A percentile compares a stretch with the other conserved stretches of the same genome.
phyloP scores from a whole-genome alignment of 805 yeast species.

The Candida taoyuanica region DNA sequence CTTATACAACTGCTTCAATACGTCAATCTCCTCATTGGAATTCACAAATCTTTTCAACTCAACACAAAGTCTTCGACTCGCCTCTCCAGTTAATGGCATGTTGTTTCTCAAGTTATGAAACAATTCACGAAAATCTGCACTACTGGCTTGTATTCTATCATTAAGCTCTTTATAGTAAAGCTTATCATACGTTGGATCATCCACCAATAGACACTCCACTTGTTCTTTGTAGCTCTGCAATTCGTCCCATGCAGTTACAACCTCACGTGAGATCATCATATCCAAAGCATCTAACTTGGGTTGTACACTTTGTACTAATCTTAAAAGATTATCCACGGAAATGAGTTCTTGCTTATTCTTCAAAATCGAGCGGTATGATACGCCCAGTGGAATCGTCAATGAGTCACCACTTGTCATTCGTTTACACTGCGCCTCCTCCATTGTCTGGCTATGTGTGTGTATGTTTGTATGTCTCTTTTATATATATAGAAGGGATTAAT shows the following conservation, averaged over 20 bases:
- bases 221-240: too few species aligned
- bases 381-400: conserved; percentile 3
- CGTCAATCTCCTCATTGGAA: conserved; percentile 3
- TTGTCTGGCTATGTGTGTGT: too few species aligned
- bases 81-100: background rate
- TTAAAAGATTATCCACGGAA: conserved; percentile 2
- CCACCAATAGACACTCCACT: too few species aligned
- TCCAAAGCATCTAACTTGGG: conserved; percentile 4
- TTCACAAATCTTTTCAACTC: conserved; percentile 1
- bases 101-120: background rate
- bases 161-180: too few species aligned
- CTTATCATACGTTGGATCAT: too few species aligned
- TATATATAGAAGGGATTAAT: too few species aligned
- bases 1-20: background rate
- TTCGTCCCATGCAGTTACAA: background rate
- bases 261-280: background rate
- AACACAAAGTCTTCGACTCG: background rate
- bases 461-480: too few species aligned
- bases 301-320: conserved; percentile 1
- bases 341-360: conserved; percentile 3
- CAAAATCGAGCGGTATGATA: conserved; percentile 5
- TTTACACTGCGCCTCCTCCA: too few species aligned
- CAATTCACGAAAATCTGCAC: background rate
- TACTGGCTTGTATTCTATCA: too few species aligned
- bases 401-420: too few species aligned